phyloP scores from a whole-genome alignment of 2,329 filamentous ascomycete species.

The Talaromyces sp. region DNA sequence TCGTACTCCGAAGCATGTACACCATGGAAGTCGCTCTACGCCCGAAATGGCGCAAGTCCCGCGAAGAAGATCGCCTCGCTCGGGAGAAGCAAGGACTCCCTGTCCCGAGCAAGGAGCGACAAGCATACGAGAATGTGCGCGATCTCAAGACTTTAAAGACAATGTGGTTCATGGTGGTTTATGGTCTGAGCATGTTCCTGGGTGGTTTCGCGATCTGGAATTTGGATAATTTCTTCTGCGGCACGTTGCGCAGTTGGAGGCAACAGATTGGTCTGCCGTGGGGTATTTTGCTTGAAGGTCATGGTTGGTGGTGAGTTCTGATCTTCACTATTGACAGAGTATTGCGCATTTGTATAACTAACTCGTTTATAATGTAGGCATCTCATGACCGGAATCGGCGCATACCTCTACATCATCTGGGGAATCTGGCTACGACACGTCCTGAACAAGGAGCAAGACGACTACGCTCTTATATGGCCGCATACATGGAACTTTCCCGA shows the following conservation, averaged over 20 bases:
- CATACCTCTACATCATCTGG: constrained; percentile 83
- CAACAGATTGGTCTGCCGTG: constrained; percentile 71
- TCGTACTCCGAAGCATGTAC: constrained; percentile 72
- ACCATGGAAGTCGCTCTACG: constrained; percentile 70
- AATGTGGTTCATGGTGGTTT: constrained; percentile 74
- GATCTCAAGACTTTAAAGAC: constrained; percentile 59
- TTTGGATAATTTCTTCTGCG: constrained; percentile 75
- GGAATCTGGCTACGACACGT: constrained; percentile 78
- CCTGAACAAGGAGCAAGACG: constrained; percentile 68
- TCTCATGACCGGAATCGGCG: constrained; percentile 75
- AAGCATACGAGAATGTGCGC: constrained; percentile 53
- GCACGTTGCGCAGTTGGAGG: constrained; percentile 63
- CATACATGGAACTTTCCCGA: constrained; percentile 59
- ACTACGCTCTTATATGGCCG: constrained; percentile 71
- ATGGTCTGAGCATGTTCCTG: constrained; percentile 69
- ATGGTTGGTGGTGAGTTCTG: constrained; percentile 67
- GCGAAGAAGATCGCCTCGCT: constrained; percentile 46
- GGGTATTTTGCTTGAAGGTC: constrained; percentile 72
- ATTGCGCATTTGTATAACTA: background rate
- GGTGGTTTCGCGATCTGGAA: constrained; percentile 75
- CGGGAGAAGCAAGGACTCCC: constrained; percentile 37
- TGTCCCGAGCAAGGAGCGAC: constrained; percentile 44
- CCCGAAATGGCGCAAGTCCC: constrained; percentile 55
- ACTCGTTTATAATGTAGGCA: constrained; percentile 55
- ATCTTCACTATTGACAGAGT: background rate